These are phyloP conservation scores for Delphinella strobiligena DNA, from an alignment of 2,329 filamentous ascomycete genomes.

Conservation along the genomic window DNA sequence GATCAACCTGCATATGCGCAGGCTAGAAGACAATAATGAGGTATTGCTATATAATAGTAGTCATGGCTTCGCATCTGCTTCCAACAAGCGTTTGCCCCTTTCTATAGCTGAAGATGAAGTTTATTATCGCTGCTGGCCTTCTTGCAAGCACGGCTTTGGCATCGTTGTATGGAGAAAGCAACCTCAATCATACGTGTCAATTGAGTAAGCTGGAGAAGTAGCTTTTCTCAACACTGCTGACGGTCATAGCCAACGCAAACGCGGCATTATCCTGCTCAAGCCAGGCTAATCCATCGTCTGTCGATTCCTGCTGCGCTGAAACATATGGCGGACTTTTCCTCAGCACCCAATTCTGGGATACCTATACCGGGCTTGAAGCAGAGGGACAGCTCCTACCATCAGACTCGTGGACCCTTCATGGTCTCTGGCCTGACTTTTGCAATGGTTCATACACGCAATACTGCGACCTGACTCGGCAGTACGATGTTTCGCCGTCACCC, in stretches of 20 bases:
- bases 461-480: constrained; percentile 53
- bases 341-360: constrained; percentile 53
- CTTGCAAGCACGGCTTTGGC: constrained; percentile 17
- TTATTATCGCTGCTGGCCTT: constrained; percentile 1
- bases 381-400: constrained; percentile 46
- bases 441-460: constrained; percentile 53
- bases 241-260: constrained; percentile 8
- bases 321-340: constrained; percentile 53
- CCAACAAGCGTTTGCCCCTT: no score
- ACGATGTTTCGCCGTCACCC: constrained; percentile 44
- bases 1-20: not conserved
- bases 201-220: constrained; percentile 26
- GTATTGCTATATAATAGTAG: not conserved
- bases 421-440: constrained; percentile 45
- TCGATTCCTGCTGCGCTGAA: constrained; percentile 53
- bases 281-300: constrained; percentile 26
- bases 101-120: not conserved
- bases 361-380: constrained; percentile 48
- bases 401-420: constrained; percentile 48
- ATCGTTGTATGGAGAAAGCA: constrained; percentile 35
- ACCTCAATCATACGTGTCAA: constrained; percentile 45
- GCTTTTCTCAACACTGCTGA: not conserved
- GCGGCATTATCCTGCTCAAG: constrained; percentile 37
- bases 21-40: not conserved
- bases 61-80: not conserved